A percentile compares a stretch with the other conserved stretches of the same genome.
Conservation (phyloP, 148 eudicot species). For the Heliosperma pusillum region DNA sequence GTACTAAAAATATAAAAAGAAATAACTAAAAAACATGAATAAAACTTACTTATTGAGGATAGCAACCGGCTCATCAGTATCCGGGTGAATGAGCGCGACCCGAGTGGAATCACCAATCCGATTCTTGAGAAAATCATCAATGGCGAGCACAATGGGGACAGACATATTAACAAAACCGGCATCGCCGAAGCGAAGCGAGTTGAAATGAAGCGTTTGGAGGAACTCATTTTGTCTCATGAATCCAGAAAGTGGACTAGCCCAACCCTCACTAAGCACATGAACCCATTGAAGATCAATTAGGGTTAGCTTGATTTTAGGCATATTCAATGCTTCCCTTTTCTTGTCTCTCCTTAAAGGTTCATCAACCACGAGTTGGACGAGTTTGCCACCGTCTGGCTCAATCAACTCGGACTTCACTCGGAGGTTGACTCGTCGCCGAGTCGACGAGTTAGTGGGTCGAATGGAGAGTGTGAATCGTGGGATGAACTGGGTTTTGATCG, state of each 20-base stretch:
- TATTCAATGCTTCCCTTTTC: constrained; percentile 25
- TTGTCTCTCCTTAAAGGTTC: constrained; percentile 31
- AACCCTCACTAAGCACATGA: constrained; percentile 89
- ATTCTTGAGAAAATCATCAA: constrained; percentile 54
- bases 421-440: background rate
- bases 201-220: constrained; percentile 99
- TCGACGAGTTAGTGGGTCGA: constrained; percentile 9
- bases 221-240: constrained; percentile 94
- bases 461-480: background rate
- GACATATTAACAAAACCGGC: constrained; percentile 85
- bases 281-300: constrained; percentile 80
- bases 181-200: constrained; percentile 60
- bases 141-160: constrained; percentile 83
- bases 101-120: constrained; percentile 41
- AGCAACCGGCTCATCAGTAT: constrained; percentile 45
- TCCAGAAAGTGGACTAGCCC: constrained; percentile 89
- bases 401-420: constrained; percentile 47
- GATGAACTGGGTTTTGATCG: constrained; percentile 23
- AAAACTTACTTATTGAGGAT: constrained; percentile 66
- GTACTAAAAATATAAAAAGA: background rate
- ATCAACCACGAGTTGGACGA: constrained; percentile 48
- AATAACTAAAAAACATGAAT: too few species aligned
- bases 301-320: constrained; percentile 53
- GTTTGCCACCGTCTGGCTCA: constrained; percentile 77
- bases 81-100: constrained; percentile 59